Evolutionary conservation across 257 asterid species (phyloP), one percentile per base, ranked within the genome.

Genomic region (Ligustrum vulgare): DNA sequence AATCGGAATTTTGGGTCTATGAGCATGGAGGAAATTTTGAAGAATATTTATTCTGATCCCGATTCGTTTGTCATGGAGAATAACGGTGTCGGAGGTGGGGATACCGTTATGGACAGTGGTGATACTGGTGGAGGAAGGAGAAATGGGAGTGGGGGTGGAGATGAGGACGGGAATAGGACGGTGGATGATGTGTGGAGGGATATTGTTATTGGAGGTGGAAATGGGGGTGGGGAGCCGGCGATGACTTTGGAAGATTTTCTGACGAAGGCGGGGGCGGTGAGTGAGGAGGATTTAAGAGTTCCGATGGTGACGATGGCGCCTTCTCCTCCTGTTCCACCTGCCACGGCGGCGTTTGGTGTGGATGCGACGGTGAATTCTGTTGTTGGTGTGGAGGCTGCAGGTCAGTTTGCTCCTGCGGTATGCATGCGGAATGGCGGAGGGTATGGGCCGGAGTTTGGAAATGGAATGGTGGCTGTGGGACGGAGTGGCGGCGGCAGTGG

Each of bases 211-310:
- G 88, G 90, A 1, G 81, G 82, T 2, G 79, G 77, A 60, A 60
- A 23, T 5, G 86, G 56, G 37, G 69, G 31, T 35, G 82, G 78
- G 70, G 91, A 83, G 77, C 85, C 91, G 71, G 81, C 81, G 81
- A 90, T 93, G 98, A 92, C 98, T 64, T 82, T 94, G 80, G 97
- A 94, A 86, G 97, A 86, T 85, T 94, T 84, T 43, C 75, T 94
- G 54, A 83, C 91, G 2, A 94, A 92, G 86, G 98, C 98, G 0
- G 98, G 98, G 22, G 98, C 92, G 20, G 94, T 89, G 62, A 83
- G 72, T 64, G 95, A 92, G 86, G 98, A 90, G 81, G 98, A 94
- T 56, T 89, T 88, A 76, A 84, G 90, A 89, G 90, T 80, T 41
- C 83, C 87, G 71, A 77, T 74, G 79, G 80, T 37, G 67, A 32